Evolutionary conservation across 2,329 filamentous ascomycete genomes (phyloP).

Genomic region (Sporothrix schenckii): DNA sequence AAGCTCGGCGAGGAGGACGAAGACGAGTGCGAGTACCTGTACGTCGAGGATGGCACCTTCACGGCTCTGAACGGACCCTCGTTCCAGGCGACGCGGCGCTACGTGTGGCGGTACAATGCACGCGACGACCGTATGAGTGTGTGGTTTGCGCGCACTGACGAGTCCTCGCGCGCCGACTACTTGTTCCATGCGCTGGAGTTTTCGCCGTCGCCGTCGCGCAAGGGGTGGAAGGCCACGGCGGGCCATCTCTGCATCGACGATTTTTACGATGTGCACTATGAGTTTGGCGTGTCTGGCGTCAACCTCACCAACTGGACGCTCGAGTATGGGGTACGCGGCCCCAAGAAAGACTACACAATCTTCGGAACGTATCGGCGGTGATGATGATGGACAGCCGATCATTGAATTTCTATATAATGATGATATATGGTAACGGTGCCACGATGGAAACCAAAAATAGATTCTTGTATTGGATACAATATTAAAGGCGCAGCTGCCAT

Average conservation of each 20-base stretch:
- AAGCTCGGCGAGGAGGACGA: constrained; percentile 51
- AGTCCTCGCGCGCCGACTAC: constrained; percentile 66
- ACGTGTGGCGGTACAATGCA: constrained; percentile 72
- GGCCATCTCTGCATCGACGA: constrained; percentile 73
- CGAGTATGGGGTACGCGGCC: constrained; percentile 68
- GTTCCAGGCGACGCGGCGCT: constrained; percentile 66
- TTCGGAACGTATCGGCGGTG: constrained; percentile 53
- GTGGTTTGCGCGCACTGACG: constrained; percentile 72
- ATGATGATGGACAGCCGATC: background rate
- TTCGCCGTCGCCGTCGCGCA: background rate
- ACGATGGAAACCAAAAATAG: too few relatives aligned
- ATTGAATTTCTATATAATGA: too few relatives aligned
- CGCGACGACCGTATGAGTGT: constrained; percentile 63
- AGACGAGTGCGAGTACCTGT: constrained; percentile 68
- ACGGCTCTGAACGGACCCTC: constrained; percentile 49
- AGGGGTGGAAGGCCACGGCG: constrained; percentile 65
- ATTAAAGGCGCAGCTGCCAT: background rate
- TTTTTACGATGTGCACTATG: constrained; percentile 70
- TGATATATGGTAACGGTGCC: too few relatives aligned
- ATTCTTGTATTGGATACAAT: constrained; percentile 2
- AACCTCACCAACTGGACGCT: constrained; percentile 62
- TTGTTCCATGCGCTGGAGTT: constrained; percentile 77
- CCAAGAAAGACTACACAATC: constrained; percentile 73
- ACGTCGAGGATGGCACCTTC: constrained; percentile 69
- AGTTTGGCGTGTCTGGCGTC: constrained; percentile 64